Evolutionary conservation across 1,139 yeast genomes (phyloP), one percentile per base, ranked within the genome.

Genomic region (Meyerozyma athensensis): DNA sequence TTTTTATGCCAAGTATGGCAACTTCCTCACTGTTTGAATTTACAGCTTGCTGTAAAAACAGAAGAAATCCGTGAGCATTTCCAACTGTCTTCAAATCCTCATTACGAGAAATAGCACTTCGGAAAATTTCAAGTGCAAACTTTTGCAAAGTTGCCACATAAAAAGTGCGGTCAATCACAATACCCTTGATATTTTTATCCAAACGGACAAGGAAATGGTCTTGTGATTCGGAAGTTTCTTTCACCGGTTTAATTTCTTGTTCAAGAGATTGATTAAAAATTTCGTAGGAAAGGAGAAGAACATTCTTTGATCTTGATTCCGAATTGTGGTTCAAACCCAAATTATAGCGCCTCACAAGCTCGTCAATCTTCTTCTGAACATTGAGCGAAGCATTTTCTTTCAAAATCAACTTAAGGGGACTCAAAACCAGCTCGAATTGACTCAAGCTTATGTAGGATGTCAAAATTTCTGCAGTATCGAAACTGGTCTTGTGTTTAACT

Each of bases 401-500:
- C 33, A 86, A 61, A 42, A 92, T 63, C 40, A 76, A 61, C 52
- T 81, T 81, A 26, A 92, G 66, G 1, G 98, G 98, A 12, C 68
- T 68, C 19, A 92, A 61, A 22, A 94, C 61, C 36, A 62, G 61
- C n/a, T 73, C 68, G 55, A 90, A 86, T 34, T 67, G 61, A 5
- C 69, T 58, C 43, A 90, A 64, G n/a, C 75, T 65, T 31, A 90
- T 74, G 51, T 81, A 79, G 6, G 79, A 60, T 0, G 96, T 75
- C 35, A 90, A 54, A 16, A 89, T 65, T 58, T 90, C 96, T 28
- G 83, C 94, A 5, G 95, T 81, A 49, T 92, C 97, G 55, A 68
- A 85, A 68, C 96, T 84, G 61, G 86, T 89, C 53, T 86, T 86
- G 49, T 80, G 82, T 53, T 86, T 89, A 30, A 92, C 94, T 65